These are phyloP conservation scores for Kluyveromyces aestuarii DNA, from an alignment of 805 yeast species.

Conservation along the genomic window DNA sequence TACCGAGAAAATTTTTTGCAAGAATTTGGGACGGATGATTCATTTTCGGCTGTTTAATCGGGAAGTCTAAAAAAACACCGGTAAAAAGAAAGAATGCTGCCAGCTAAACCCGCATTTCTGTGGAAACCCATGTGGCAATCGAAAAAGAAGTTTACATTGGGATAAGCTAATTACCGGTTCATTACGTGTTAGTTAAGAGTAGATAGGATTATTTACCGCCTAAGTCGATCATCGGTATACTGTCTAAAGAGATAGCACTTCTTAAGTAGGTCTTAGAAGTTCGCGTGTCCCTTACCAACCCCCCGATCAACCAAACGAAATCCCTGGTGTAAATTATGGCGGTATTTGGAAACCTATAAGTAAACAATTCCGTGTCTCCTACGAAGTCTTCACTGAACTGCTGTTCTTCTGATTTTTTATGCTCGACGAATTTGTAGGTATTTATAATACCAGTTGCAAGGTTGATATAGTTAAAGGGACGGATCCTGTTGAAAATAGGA, in stretches of 20 bases:
- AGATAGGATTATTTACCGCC: conserved; percentile 8
- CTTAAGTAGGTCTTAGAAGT: conserved; percentile 14
- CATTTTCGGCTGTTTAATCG: background rate
- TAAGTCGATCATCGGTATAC: conserved; percentile 21
- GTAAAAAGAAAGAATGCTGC: too few species aligned
- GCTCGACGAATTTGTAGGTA: background rate
- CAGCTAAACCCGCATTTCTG: too few species aligned
- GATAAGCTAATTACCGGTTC: background rate
- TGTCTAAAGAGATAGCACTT: conserved; percentile 22
- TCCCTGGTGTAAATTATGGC: conserved; percentile 3
- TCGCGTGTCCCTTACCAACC: conserved; percentile 12
- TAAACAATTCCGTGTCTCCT: background rate
- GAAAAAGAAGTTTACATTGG: background rate
- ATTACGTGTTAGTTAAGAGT: background rate
- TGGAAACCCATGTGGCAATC: background rate
- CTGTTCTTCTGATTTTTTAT: too few species aligned
- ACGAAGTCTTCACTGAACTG: background rate
- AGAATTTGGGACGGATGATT: background rate
- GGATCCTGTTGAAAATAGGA: background rate
- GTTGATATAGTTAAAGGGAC: conserved; percentile 1
- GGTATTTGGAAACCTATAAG: background rate
- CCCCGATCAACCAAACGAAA: conserved; percentile 18
- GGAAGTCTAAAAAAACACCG: background rate
- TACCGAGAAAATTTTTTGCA: background rate
- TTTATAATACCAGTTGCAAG: background rate